Percentiles rank a stretch among this genome's conserved stretches.
Evolutionary conservation across 2,329 filamentous ascomycete genomes (phyloP).

Genomic region (Fusarium neocosmosporiellum): DNA sequence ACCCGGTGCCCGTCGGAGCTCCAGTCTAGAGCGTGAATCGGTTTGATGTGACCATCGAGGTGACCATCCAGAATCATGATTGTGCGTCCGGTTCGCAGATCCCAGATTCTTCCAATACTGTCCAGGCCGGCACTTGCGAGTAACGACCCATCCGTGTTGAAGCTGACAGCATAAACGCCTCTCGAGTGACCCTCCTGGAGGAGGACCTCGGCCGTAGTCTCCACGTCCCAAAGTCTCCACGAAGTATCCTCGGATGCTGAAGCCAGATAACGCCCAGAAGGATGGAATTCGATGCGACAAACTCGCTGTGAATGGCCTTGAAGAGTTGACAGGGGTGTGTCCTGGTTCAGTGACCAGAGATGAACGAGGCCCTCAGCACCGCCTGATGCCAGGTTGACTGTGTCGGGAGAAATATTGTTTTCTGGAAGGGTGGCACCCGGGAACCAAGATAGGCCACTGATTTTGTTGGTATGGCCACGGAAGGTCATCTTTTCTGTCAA

Average conservation of each 20-base stretch:
- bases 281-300: conserved; percentile 93
- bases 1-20: conserved; percentile 90
- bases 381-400: conserved; percentile 88
- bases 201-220: conserved; percentile 83
- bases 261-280: conserved; percentile 87
- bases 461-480: conserved; percentile 87
- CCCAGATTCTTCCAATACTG: conserved; percentile 95
- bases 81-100: conserved; percentile 89
- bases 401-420: conserved; percentile 75
- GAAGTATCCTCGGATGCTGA: conserved; percentile 97
- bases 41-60: conserved; percentile 82
- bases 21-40: conserved; percentile 95
- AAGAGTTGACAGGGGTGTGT: conserved; percentile 85
- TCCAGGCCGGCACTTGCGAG: conserved; percentile 93
- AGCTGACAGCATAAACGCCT: conserved; percentile 89
- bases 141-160: conserved; percentile 91
- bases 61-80: conserved; percentile 96
- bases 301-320: conserved; percentile 88
- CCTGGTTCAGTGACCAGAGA: conserved; percentile 88
- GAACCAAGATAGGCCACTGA: conserved; percentile 91
- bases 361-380: conserved; percentile 89
- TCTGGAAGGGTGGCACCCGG: conserved; percentile 82
- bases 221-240: conserved; percentile 96
- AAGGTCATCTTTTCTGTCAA: conserved; percentile 80
- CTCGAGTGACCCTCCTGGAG: conserved; percentile 95